phyloP scores from a whole-genome alignment of 164 flowering plant genomes.

The Cinnamomum micranthum region DNA sequence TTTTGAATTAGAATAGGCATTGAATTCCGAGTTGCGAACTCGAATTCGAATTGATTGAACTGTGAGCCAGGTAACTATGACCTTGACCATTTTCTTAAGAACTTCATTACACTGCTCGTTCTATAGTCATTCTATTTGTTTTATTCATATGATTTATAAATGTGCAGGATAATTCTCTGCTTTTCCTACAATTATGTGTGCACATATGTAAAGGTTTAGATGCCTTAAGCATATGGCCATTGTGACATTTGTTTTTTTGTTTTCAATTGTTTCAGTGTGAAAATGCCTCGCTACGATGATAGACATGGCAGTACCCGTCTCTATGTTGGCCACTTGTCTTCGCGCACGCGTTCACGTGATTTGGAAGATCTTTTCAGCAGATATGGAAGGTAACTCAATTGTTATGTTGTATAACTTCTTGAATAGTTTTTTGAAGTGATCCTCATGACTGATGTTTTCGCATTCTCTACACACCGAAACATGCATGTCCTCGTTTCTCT shows the following conservation, averaged over 20 bases:
- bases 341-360: constrained; percentile 21
- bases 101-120: background rate
- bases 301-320: constrained; percentile 16
- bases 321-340: constrained; percentile 16
- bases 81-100: background rate
- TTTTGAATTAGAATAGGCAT: too few relatives aligned
- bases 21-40: too few relatives aligned
- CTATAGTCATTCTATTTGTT: too few relatives aligned
- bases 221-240: background rate
- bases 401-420: background rate
- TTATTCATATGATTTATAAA: background rate
- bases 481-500: too few relatives aligned
- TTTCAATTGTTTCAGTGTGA: background rate
- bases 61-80: too few relatives aligned
- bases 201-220: background rate
- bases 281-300: constrained; percentile 21
- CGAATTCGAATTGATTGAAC: too few relatives aligned
- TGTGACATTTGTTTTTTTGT: background rate
- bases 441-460: background rate
- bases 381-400: constrained; percentile 18
- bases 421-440: background rate
- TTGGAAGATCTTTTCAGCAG: constrained; percentile 23
- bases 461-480: background rate
- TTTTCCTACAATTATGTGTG: background rate
- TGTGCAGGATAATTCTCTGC: background rate